Evolutionary conservation across 2,329 filamentous ascomycete genomes (phyloP), one percentile per base, ranked within the genome.

Genomic region (Cladosporium austrohemisphaericum): DNA sequence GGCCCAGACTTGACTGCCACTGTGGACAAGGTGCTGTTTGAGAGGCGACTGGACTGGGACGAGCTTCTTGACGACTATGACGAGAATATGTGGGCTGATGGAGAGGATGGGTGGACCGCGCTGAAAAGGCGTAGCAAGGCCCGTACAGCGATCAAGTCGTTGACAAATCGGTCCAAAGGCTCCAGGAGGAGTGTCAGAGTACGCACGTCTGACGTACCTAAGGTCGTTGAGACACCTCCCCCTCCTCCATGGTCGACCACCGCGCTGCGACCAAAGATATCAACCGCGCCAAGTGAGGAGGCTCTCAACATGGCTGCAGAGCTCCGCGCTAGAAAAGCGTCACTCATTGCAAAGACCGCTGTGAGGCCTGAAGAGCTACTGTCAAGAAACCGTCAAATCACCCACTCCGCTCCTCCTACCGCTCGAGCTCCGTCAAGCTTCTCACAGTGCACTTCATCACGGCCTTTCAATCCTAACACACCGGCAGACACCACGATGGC

Each of bases 1-100:
- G 52, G 35, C 18, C 48, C 22, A 41, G 44, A 52, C 28, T 41
- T 16, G 32, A 49, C 19, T 13, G 26, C 16, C 13, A 71, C 67
- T 66, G 35, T 36, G 46, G 51, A 36, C 20, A 55, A 33, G 31
- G 26, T 18, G 33, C 53, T 9, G 14, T 50, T 37, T 37, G 50
- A 46, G 19, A 51, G 25, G 38, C 38, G 19, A 20, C 13, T 49
- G n/a, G 31, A 20, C 14, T 49, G 45, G 45, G 28, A 49, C 19
- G 45, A 49, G 5, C 4, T 49, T 4, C 28, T 49, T 18, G 45
- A 40, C 19, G 45, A 49, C 16, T 13, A 40, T 18, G 45, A 36
- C 22, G 52, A 47, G 28, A 29, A 49, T 14, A 22, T 46, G 2
- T 51, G 46, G 48, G 49, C 48, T 10, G 50, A 56, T 25, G 52